These are phyloP conservation scores for Calycina marina DNA, from an alignment of 2,329 filamentous ascomycete genomes.

Conservation along the genomic window DNA sequence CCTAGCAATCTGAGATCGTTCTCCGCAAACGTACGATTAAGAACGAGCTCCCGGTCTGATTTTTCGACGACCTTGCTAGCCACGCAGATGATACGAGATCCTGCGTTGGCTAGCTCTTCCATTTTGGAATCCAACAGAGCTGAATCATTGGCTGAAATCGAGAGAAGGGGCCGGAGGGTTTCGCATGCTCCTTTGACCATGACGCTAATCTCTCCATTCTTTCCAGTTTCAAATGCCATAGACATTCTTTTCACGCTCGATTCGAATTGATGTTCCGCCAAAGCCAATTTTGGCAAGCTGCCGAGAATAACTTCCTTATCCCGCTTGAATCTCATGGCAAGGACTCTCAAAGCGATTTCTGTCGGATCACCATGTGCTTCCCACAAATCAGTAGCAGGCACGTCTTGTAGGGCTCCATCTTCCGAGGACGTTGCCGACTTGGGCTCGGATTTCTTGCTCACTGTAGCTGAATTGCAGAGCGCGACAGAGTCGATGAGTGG, in stretches of 20 bases:
- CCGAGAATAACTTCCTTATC: neutral
- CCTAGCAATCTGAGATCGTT: conserved; percentile 47
- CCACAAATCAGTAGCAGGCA: neutral
- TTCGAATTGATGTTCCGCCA: conserved; percentile 11
- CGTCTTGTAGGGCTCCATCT: neutral
- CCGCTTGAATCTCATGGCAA: neutral
- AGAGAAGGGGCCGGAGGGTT: neutral
- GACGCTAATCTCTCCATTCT: neutral
- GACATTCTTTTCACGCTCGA: conserved; percentile 33
- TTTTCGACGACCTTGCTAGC: neutral
- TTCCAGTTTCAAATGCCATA: conserved; percentile 4
- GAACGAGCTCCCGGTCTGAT: neutral
- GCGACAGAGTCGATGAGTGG: neutral
- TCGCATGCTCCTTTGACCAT: neutral
- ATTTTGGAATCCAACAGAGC: neutral
- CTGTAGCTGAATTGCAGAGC: neutral
- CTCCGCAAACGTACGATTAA: conserved; percentile 26
- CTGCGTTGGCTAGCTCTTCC: neutral
- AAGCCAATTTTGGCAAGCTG: neutral
- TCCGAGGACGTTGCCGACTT: too few relatives aligned
- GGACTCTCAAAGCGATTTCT: neutral
- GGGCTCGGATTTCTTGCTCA: neutral
- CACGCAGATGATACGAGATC: neutral
- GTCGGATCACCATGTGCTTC: neutral
- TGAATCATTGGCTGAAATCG: neutral